Conservation (phyloP, 2,329 filamentous ascomycete species). For the Rhinocladiella similis region DNA sequence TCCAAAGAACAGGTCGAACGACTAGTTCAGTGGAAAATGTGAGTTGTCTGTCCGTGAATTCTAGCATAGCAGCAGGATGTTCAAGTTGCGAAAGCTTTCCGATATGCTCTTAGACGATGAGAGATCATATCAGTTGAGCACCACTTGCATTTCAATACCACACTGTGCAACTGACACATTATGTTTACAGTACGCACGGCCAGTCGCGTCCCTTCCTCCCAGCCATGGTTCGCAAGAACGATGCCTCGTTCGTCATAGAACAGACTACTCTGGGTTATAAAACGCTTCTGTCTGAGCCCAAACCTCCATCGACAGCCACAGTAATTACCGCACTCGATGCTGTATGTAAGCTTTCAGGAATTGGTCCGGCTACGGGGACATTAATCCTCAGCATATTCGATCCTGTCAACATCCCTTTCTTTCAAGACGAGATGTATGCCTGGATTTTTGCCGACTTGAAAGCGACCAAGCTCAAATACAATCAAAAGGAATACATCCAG, state of each 20-base stretch:
- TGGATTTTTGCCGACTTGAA: conserved; percentile 39
- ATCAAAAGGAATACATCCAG: conserved; percentile 38
- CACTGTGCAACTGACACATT: not conserved
- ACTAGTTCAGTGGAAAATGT: conserved; percentile 49
- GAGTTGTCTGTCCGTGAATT: conserved; percentile 22
- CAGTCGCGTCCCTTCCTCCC: conserved; percentile 40
- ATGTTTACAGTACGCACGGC: conserved; percentile 37
- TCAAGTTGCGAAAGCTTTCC: not conserved
- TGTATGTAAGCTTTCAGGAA: conserved; percentile 40
- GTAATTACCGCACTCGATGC: conserved; percentile 35
- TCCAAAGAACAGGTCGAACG: conserved; percentile 32
- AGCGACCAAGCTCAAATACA: conserved; percentile 43
- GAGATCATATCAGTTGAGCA: no score
- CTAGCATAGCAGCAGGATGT: not conserved
- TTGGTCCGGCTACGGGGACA: conserved; percentile 45
- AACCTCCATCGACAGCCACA: not conserved
- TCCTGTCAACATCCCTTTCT: conserved; percentile 39
- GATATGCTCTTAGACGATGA: no score
- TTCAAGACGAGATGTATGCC: conserved; percentile 43
- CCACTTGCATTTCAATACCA: not conserved
- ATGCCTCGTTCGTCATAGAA: conserved; percentile 31
- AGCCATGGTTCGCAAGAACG: conserved; percentile 41
- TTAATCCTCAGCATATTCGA: conserved; percentile 40
- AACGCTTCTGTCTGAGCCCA: not conserved
- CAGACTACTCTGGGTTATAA: conserved; percentile 24